phyloP scores from a whole-genome alignment of 805 yeast species.

The Priceomyces fermenticarens region DNA sequence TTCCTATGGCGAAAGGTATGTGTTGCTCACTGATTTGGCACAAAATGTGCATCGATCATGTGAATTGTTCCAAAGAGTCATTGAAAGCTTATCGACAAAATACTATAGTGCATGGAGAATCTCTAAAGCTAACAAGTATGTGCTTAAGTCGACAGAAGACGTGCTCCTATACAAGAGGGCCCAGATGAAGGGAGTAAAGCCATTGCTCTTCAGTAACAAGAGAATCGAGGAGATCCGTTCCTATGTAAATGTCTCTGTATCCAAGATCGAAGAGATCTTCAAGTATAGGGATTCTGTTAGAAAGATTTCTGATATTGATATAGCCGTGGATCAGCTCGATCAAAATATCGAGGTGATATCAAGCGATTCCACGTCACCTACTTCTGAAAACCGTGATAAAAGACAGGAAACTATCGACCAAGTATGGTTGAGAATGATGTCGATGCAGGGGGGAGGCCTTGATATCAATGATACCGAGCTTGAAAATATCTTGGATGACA shows the following conservation, averaged over 20 bases:
- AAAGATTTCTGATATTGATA: background rate
- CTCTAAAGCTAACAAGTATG: conserved; percentile 45
- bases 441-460: conserved; percentile 9
- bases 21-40: conserved; percentile 5
- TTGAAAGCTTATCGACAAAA: conserved; percentile 42
- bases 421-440: conserved; percentile 19
- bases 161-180: too few relatives aligned
- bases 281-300: background rate
- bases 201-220: background rate
- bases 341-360: conserved; percentile 1
- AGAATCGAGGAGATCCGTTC: background rate
- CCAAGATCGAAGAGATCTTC: background rate
- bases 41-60: conserved; percentile 10
- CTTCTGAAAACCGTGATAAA: too few relatives aligned
- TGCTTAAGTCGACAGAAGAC: too few relatives aligned
- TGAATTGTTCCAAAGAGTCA: conserved; percentile 5
- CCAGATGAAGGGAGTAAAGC: background rate
- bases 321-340: background rate
- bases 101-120: conserved; percentile 67
- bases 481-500: background rate
- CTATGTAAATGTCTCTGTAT: background rate
- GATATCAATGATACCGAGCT: background rate
- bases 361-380: too few relatives aligned
- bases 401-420: conserved; percentile 12
- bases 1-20: conserved; percentile 6